A percentile compares a stretch with the other conserved stretches of the same genome.
These are phyloP conservation scores for Barnettozyma siamensis DNA, from an alignment of 805 yeast genomes.

Conservation along the genomic window DNA sequence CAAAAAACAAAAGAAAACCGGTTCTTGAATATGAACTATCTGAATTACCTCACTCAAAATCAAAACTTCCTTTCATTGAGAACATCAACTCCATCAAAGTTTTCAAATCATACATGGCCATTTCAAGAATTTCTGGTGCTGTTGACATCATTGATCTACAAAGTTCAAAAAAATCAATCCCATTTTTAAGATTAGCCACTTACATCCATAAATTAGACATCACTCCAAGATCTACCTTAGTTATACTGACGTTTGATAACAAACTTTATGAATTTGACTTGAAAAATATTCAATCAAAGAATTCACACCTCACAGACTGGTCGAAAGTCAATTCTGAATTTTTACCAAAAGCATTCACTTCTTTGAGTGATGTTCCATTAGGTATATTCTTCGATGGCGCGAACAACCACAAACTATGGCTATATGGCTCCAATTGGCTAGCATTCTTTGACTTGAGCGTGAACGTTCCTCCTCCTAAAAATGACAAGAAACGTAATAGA, in stretches of 20 bases:
- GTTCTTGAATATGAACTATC: slow-evolving; percentile 34
- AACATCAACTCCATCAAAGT: slow-evolving; percentile 49
- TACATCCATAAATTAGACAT: slow-evolving; percentile 60
- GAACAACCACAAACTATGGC: slow-evolving; percentile 53
- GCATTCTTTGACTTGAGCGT: slow-evolving; percentile 61
- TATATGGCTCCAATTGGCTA: slow-evolving; percentile 85
- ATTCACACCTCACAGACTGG: slow-evolving; percentile 61
- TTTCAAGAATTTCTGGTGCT: slow-evolving; percentile 61
- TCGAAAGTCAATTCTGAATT: slow-evolving; percentile 68
- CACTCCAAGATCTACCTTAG: slow-evolving; percentile 43
- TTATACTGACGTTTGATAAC: slow-evolving; percentile 69
- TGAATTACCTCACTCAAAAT: slow-evolving; percentile 29
- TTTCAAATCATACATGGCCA: slow-evolving; percentile 42
- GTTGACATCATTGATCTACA: slow-evolving; percentile 44
- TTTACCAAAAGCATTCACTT: slow-evolving; percentile 59
- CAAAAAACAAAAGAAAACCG: slow-evolving; percentile 7
- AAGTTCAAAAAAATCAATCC: slow-evolving; percentile 24
- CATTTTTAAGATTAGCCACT: slow-evolving; percentile 54
- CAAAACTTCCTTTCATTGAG: slow-evolving; percentile 40
- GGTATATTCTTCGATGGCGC: slow-evolving; percentile 56
- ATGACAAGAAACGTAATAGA: slow-evolving; percentile 34
- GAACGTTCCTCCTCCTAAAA: slow-evolving; percentile 44
- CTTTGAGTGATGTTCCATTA: slow-evolving; percentile 59
- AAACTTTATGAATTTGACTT: slow-evolving; percentile 64
- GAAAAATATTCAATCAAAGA: slow-evolving; percentile 5